Percentiles rank a stretch among this genome's conserved stretches.
Evolutionary conservation across 2,329 filamentous ascomycete genomes (phyloP).

Genomic region (Trichoderma semiorbis): DNA sequence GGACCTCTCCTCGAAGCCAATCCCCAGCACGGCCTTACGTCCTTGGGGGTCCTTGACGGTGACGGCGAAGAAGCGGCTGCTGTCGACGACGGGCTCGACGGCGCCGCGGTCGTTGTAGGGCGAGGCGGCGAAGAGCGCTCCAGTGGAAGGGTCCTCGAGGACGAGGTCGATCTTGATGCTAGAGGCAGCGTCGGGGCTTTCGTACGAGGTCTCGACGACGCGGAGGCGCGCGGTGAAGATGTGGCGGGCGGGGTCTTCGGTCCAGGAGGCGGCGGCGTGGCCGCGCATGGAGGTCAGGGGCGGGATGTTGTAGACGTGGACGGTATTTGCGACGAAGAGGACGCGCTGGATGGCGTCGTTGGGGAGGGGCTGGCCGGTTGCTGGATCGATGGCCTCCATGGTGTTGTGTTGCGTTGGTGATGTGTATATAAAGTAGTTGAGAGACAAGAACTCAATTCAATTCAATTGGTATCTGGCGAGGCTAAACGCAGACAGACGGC

Average conservation of each 20-base stretch:
- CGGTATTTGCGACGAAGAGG: slow-evolving; percentile 69
- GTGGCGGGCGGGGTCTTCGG: slow-evolving; percentile 63
- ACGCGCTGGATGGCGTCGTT: slow-evolving; percentile 78
- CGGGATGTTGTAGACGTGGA: slow-evolving; percentile 86
- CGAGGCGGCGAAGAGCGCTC: slow-evolving; percentile 77
- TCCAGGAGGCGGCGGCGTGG: slow-evolving; percentile 76
- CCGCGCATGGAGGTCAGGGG: slow-evolving; percentile 74
- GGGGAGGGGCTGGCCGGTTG: slow-evolving; percentile 65
- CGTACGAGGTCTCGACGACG: slow-evolving; percentile 69
- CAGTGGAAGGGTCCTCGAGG: slow-evolving; percentile 70
- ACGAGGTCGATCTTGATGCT: slow-evolving; percentile 70
- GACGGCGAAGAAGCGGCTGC: slow-evolving; percentile 79
- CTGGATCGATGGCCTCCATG: slow-evolving; percentile 67
- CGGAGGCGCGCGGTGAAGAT: slow-evolving; percentile 85
- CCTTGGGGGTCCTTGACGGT: slow-evolving; percentile 72
- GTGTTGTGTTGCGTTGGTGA: background rate
- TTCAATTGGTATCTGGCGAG: background rate
- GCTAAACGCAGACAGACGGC: background rate
- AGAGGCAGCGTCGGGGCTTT: slow-evolving; percentile 35
- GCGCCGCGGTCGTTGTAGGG: slow-evolving; percentile 65
- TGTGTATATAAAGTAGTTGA: background rate
- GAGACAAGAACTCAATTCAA: background rate
- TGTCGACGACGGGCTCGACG: slow-evolving; percentile 77
- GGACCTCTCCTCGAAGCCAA: slow-evolving; percentile 82
- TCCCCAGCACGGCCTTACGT: slow-evolving; percentile 73